phyloP scores from a whole-genome alignment of 208 protist species.

The Blechomonas ayalai region DNA sequence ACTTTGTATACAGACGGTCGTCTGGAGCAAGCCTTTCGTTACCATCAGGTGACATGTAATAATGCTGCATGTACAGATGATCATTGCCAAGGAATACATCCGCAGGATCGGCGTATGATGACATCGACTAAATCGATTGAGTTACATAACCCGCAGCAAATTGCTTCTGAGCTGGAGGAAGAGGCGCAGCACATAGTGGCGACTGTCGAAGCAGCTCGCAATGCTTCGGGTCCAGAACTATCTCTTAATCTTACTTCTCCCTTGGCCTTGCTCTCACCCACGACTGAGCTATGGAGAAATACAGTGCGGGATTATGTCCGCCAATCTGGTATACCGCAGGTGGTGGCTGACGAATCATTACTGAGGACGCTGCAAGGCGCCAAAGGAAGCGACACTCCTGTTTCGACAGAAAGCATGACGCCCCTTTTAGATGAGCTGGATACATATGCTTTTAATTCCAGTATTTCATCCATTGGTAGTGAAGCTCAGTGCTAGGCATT shows the following conservation, averaged over 20 bases:
- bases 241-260: constrained; percentile 26
- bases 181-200: constrained; percentile 58
- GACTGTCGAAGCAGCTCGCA: constrained; percentile 16
- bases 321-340: constrained; percentile 64
- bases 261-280: constrained; percentile 38
- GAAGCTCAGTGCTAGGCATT: too few species aligned
- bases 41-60: constrained; percentile 47
- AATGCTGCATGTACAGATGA: constrained; percentile 50
- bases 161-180: constrained; percentile 48
- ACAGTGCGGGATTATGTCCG: constrained; percentile 81
- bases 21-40: constrained; percentile 74
- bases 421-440: constrained; percentile 73
- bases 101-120: constrained; percentile 53
- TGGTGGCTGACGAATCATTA: constrained; percentile 72
- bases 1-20: constrained; percentile 79
- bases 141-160: constrained; percentile 44
- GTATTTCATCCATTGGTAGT: constrained; percentile 45
- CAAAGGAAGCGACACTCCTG: constrained; percentile 52
- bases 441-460: constrained; percentile 58
- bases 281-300: constrained; percentile 61
- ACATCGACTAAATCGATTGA: constrained; percentile 67
- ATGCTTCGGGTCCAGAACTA: constrained; percentile 12
- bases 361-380: constrained; percentile 70
- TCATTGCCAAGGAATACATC: constrained; percentile 74
- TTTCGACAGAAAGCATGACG: constrained; percentile 65